Conservation (phyloP, 805 yeast genomes). For the Kazachstania bromeliacearum region DNA sequence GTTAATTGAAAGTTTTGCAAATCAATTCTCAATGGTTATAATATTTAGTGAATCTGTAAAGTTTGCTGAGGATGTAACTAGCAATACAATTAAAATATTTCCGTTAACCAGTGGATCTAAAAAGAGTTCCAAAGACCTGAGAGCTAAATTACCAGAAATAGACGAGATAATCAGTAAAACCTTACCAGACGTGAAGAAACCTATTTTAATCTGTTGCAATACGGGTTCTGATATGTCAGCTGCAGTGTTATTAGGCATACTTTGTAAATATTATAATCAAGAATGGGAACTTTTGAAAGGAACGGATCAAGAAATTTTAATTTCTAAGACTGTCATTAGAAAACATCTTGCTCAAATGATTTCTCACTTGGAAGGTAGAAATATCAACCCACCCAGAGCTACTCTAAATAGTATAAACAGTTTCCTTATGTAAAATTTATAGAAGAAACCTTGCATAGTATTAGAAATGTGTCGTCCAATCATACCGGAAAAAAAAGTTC, state of each 20-base stretch:
- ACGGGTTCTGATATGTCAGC: conserved; percentile 58
- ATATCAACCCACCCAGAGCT: conserved; percentile 66
- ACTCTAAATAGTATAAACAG: conserved; percentile 65
- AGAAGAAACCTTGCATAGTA: too few relatives aligned
- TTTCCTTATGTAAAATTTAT: conserved; percentile 39
- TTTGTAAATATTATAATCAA: conserved; percentile 38
- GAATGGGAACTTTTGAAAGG: conserved; percentile 30
- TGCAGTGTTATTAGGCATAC: conserved; percentile 45
- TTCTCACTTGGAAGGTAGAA: conserved; percentile 31
- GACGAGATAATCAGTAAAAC: conserved; percentile 17
- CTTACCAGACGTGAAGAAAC: conserved; percentile 6
- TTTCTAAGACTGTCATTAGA: conserved; percentile 45
- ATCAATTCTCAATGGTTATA: conserved; percentile 11
- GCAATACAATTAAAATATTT: conserved; percentile 10
- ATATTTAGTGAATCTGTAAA: conserved; percentile 14
- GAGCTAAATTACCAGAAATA: conserved; percentile 35
- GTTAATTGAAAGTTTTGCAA: conserved; percentile 6
- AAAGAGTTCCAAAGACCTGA: conserved; percentile 55
- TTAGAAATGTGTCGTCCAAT: too few relatives aligned
- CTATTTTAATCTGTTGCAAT: conserved; percentile 46
- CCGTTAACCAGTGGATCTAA: conserved; percentile 38
- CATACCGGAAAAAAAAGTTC: too few relatives aligned
- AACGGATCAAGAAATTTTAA: conserved; percentile 6
- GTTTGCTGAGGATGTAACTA: background rate
- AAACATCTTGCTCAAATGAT: conserved; percentile 46